A percentile compares a stretch with the other conserved stretches of the same genome.
Evolutionary conservation across 257 asterid species (phyloP).

Genomic region (Handroanthus guayacan): DNA sequence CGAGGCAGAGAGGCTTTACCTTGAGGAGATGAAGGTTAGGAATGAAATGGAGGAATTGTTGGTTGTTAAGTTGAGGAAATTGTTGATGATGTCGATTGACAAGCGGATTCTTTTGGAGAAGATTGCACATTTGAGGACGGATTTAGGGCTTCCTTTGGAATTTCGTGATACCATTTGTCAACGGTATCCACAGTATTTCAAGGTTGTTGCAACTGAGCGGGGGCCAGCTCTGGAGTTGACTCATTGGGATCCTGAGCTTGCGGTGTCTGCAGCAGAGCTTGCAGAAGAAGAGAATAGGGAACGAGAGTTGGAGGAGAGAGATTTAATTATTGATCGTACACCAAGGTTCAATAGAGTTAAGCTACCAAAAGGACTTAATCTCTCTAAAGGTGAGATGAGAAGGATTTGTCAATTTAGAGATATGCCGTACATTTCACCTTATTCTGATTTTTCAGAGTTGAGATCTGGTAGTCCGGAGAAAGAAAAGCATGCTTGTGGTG

Average conservation of each 20-base stretch:
- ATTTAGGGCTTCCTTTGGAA: slow-evolving; percentile 87
- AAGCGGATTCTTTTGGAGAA: slow-evolving; percentile 91
- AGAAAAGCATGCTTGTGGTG: slow-evolving; percentile 89
- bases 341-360: slow-evolving; percentile 79
- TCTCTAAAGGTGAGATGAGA: slow-evolving; percentile 93
- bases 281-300: slow-evolving; percentile 82
- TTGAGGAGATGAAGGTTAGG: slow-evolving; percentile 84
- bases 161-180: slow-evolving; percentile 85
- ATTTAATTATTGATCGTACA: slow-evolving; percentile 77
- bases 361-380: slow-evolving; percentile 86
- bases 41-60: slow-evolving; percentile 91
- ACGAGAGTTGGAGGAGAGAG: slow-evolving; percentile 71
- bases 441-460: slow-evolving; percentile 78
- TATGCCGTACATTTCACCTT: slow-evolving; percentile 85
- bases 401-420: slow-evolving; percentile 80
- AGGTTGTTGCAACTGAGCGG: slow-evolving; percentile 73
- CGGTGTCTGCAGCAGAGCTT: slow-evolving; percentile 94
- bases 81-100: slow-evolving; percentile 93
- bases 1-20: slow-evolving; percentile 92
- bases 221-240: slow-evolving; percentile 91
- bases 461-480: slow-evolving; percentile 77
- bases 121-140: slow-evolving; percentile 86
- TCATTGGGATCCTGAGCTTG: slow-evolving; percentile 94
- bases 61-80: slow-evolving; percentile 83
- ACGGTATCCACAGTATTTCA: slow-evolving; percentile 91